Conservation (phyloP, 495 filamentous ascomycete species). For the Articulospora tetracladia region DNA sequence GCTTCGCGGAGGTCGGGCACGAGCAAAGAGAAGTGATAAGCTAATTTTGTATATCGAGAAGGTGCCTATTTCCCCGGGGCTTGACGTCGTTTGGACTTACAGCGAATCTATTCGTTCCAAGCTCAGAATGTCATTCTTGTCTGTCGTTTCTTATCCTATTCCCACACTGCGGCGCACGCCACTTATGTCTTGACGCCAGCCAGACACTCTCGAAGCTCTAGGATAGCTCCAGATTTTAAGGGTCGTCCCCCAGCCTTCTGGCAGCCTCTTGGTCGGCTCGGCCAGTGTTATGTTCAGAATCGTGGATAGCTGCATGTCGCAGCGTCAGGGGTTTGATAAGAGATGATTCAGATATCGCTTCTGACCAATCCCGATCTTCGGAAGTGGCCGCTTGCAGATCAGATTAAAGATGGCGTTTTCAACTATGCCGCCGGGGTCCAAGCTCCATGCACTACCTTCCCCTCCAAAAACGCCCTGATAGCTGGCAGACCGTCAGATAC, state of each 20-base stretch:
- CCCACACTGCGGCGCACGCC: not conserved
- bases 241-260: not conserved
- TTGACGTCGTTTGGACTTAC: not conserved
- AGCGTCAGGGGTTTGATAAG: not conserved
- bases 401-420: not conserved
- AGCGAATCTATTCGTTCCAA: not conserved
- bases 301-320: not conserved
- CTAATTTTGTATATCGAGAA: too few relatives aligned
- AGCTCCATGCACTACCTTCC: not conserved
- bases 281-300: not conserved
- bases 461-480: not conserved
- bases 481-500: not conserved
- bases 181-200: not conserved
- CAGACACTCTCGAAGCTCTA: too few relatives aligned
- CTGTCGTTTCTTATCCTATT: not conserved
- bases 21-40: too few relatives aligned
- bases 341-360: not conserved
- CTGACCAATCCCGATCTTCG: not conserved
- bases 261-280: not conserved
- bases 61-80: too few relatives aligned
- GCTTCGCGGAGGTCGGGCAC: too few relatives aligned
- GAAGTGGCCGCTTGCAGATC: slow-evolving; percentile 14
- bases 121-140: not conserved
- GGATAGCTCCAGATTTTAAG: not conserved
- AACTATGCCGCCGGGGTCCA: not conserved